phyloP scores from a whole-genome alignment of 371 early-diverging fungal genomes.

The Mortierella sp. region DNA sequence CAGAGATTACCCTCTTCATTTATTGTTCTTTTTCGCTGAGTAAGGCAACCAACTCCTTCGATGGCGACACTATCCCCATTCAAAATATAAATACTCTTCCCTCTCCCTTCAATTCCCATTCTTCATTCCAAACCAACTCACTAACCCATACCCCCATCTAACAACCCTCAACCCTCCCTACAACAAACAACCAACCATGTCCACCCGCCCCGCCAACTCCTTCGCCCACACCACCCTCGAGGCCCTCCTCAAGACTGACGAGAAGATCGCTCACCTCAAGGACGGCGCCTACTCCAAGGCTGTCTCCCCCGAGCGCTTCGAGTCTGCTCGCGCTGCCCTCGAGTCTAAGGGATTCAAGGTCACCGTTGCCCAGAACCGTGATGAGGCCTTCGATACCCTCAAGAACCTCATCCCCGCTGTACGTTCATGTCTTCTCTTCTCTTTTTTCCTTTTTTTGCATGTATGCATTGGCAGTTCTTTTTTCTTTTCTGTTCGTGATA shows the following conservation, averaged over 20 bases:
- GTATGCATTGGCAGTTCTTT: neutral
- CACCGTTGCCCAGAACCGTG: constrained; percentile 54
- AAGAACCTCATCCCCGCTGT: constrained; percentile 58
- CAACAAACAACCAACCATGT: constrained; percentile 20
- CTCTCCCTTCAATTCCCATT: neutral
- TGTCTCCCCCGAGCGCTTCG: constrained; percentile 47
- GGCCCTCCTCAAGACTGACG: constrained; percentile 43
- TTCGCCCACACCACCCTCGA: constrained; percentile 47
- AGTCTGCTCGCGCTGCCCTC: constrained; percentile 50
- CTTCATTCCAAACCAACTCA: neutral
- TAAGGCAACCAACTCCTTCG: constrained; percentile 1
- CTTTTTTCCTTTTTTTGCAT: neutral
- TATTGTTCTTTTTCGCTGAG: neutral
- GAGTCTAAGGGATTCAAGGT: constrained; percentile 61
- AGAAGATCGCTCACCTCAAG: constrained; percentile 40
- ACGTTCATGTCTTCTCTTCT: neutral
- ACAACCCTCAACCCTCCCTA: neutral
- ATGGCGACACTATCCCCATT: neutral
- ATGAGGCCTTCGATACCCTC: constrained; percentile 57
- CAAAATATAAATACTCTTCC: neutral
- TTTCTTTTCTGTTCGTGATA: neutral
- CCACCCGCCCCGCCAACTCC: constrained; percentile 50
- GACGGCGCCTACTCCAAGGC: constrained; percentile 47
- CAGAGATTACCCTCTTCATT: neutral
- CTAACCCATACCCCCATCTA: neutral